Percentiles rank a stretch among this genome's conserved stretches.
phyloP scores from a whole-genome alignment of 352 stramenopile genomes.

The Globisporangium abappressorium region DNA sequence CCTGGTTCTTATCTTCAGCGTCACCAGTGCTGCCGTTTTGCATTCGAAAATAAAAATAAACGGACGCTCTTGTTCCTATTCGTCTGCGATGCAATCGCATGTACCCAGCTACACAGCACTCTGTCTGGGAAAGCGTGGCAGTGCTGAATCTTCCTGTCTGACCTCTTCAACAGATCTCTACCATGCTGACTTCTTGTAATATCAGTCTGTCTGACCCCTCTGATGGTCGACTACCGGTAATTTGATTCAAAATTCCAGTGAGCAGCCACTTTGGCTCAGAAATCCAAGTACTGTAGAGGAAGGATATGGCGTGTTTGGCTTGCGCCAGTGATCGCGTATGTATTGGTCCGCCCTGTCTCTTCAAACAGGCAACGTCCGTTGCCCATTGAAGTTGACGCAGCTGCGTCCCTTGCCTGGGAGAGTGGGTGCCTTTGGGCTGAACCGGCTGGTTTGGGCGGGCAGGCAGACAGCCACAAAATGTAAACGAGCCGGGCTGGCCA shows the following conservation, averaged over 20 bases:
- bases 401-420: neutral
- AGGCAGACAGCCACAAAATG: neutral
- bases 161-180: neutral
- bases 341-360: slow-evolving; percentile 6
- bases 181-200: neutral
- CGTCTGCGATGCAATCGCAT: neutral
- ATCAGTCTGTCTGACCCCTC: neutral
- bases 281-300: neutral
- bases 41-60: neutral
- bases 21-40: neutral
- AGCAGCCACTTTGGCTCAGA: neutral
- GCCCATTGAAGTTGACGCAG: neutral
- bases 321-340: slow-evolving; percentile 1
- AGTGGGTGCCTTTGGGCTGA: neutral
- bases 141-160: neutral
- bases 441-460: neutral
- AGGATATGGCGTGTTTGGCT: slow-evolving; percentile 9
- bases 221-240: neutral
- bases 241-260: neutral
- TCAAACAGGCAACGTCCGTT: neutral
- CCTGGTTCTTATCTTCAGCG: neutral
- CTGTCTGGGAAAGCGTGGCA: neutral
- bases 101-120: neutral
- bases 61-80: neutral
- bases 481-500: neutral